Base-by-base conservation (phyloP, 225 moss, liverwort and hornwort species). In the Pleurozium schreberi region DNA sequence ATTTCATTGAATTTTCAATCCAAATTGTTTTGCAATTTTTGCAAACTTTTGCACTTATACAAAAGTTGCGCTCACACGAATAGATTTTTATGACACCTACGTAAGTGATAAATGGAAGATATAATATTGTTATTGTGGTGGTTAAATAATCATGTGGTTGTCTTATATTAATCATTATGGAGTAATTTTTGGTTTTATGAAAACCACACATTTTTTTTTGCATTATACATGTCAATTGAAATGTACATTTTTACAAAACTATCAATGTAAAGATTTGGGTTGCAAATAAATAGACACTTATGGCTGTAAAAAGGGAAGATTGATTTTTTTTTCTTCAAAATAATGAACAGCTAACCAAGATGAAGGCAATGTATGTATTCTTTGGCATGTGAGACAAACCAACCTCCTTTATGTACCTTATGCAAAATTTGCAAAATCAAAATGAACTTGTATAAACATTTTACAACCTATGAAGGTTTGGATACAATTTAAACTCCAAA, bases 1-100 rank as follows among this genome's bases (percentile, higher is more conserved):
- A 0, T 33, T 0, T 18, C 1, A 49, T 74, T 49, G 11, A 19
- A 0, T 47, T 75, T 0, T 19, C 19, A 31, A 11, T 7, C 19
- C 19, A 31, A 75, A 49, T 33, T 0, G 3, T 33, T 49, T 75
- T 19, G 8, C 4, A 33, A 7, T 7, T 75, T 74, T 45, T 26
- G 27, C 9, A 43, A 3, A 45, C 23, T 45, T 43, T 45, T 18
- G 4, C 27, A 71, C 14, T 42, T 9, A 28, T 0, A 27, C 17
- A 28, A 27, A 45, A 43, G 8, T 71, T 71, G 28, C 2, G 0
- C 30, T 22, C 5, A 28, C 11, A 17, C 18, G 18, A 19, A 71
- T 47, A 43, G 7, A 45, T 74, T 74, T 47, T 74, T 47, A 11
- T 74, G 7, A 47, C 74, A 74, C 15, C 0, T 11, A 19, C 0